Base-by-base conservation (phyloP, 2,329 filamentous ascomycete species). In the Ustulina deusta region DNA sequence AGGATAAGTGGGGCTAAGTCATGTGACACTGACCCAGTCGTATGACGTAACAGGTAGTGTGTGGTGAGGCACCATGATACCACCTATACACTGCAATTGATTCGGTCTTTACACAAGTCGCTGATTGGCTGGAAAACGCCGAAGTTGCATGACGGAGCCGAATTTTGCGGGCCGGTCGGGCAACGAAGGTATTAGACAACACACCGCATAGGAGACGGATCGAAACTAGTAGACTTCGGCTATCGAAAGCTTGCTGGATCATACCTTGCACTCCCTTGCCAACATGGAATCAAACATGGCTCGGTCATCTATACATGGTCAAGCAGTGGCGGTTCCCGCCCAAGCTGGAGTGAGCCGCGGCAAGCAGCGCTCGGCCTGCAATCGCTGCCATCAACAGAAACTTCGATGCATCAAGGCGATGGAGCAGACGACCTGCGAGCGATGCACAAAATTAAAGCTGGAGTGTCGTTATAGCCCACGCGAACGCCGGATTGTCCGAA, bases 111-210 rank as follows among this genome's bases (percentile, higher is more conserved):
- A 9, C 27, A 1, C n/a, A 27, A 11, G 13, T 5, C 22, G 22
- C 6, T 67, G 60, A 69, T 69, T 69, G 64, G 67, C 38, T 42
- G 27, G 54, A 64, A 67, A 67, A 64, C 63, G 61, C 67, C 67
- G 67, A 61, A 61, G 38, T 27, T 63, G 55, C 66, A 62, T 52
- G 6, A 51, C 22, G 46, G 40, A 11, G 42, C 49, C 61, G 61
- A 48, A 40, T 20, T 11, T 52, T 36, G n/a, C 48, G 29, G 56
- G 6, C 59, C 49, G n/a, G 20, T 25, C 32, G 32, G 54, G n/a
- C n/a, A n/a, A n/a, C n/a, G n/a, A n/a, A n/a, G n/a, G n/a, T n/a
- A n/a, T n/a, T n/a, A n/a, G n/a, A n/a, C n/a, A n/a, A n/a, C n/a
- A n/a, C n/a, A 52, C 32, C 25, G 36, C 27, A 49, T 20, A 44